Evolutionary conservation across 331 rosid species (phyloP).

Genomic region (Malus hybrid): DNA sequence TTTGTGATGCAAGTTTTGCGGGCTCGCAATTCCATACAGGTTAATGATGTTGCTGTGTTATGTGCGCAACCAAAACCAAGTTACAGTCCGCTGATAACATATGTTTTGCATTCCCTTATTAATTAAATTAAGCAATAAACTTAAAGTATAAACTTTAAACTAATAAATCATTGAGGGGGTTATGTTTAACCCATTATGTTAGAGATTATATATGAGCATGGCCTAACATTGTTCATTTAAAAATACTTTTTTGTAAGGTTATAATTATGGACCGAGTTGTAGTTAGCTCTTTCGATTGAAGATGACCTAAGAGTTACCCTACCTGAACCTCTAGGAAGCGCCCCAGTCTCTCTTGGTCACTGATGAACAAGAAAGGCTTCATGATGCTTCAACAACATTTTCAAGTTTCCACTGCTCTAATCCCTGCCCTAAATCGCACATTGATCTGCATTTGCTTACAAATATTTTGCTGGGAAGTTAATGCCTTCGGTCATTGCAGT

Average conservation of each 20-base stretch:
- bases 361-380: constrained; percentile 9
- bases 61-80: constrained; percentile 93
- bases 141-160: no score
- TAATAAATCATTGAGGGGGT: no score
- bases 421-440: background rate
- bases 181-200: no score
- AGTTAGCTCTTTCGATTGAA: constrained; percentile 65
- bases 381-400: background rate
- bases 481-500: background rate
- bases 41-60: constrained; percentile 89
- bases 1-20: no score
- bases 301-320: constrained; percentile 63
- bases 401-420: background rate
- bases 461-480: background rate
- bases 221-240: no score
- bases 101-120: constrained; percentile 79
- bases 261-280: no score
- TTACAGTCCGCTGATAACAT: constrained; percentile 75
- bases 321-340: constrained; percentile 13
- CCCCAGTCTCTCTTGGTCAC: constrained; percentile 16
- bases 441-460: background rate
- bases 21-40: constrained; percentile 25
- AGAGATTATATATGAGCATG: no score
- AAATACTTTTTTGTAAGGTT: no score
- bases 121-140: no score